Evolutionary conservation across 2,329 filamentous ascomycete genomes (phyloP).

Genomic region (Huntiella decipiens): DNA sequence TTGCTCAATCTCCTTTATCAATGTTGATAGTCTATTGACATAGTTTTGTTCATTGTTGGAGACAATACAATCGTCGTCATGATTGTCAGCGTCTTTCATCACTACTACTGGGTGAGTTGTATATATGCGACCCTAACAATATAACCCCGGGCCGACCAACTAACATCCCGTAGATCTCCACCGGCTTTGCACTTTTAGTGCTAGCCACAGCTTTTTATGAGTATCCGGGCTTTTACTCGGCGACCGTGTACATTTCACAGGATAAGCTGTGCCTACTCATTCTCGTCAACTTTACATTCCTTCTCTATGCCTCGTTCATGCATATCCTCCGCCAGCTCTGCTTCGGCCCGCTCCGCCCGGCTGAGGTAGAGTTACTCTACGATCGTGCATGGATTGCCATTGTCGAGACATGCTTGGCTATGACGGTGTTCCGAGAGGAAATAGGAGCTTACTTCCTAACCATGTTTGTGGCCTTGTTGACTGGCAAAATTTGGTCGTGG

Average conservation of each 20-base stretch:
- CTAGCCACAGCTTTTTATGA: slow-evolving; percentile 84
- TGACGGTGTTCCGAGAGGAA: slow-evolving; percentile 95
- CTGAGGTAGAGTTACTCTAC: slow-evolving; percentile 92
- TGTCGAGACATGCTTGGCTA: slow-evolving; percentile 87
- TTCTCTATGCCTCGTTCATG: slow-evolving; percentile 61
- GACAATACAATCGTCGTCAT: too few relatives aligned
- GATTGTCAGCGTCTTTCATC: too few relatives aligned
- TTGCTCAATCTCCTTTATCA: too few relatives aligned
- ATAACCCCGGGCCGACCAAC: not conserved
- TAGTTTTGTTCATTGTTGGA: too few relatives aligned
- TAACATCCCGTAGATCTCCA: slow-evolving; percentile 42
- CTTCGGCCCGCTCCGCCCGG: slow-evolving; percentile 74
- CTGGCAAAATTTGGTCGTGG: slow-evolving; percentile 97
- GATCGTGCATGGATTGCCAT: slow-evolving; percentile 97
- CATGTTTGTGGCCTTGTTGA: slow-evolving; percentile 87
- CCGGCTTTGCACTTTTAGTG: slow-evolving; percentile 65
- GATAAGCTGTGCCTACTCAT: slow-evolving; percentile 90
- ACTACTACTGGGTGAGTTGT: too few relatives aligned
- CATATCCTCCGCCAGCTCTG: slow-evolving; percentile 78
- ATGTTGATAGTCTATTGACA: too few relatives aligned
- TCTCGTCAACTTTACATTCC: slow-evolving; percentile 73
- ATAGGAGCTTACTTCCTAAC: slow-evolving; percentile 85
- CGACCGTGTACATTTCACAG: slow-evolving; percentile 89
- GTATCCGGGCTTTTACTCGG: slow-evolving; percentile 94
- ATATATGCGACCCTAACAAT: too few relatives aligned